Conservation (phyloP, 192 early-diverging fungal genomes). For the Entophlyctis luteolus region DNA sequence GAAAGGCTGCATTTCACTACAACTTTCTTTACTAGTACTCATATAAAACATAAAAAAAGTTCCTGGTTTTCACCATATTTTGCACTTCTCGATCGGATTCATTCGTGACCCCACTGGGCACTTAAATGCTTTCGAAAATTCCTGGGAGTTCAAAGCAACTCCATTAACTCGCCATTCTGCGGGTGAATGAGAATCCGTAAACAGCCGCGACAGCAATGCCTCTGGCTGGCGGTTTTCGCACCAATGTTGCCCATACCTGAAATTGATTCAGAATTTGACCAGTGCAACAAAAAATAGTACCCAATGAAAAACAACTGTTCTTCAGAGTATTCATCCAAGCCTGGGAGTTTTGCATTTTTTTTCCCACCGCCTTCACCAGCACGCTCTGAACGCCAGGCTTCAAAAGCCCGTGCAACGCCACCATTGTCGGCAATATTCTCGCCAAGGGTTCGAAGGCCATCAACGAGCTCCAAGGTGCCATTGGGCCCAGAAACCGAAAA, state of each 20-base stretch:
- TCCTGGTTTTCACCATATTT: conserved; percentile 1
- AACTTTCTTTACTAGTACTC: neutral
- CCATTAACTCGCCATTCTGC: conserved; percentile 67
- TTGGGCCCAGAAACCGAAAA: conserved; percentile 44
- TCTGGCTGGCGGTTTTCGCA: conserved; percentile 28
- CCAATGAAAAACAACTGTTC: conserved; percentile 48
- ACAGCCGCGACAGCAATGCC: conserved; percentile 33
- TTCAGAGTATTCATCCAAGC: conserved; percentile 27
- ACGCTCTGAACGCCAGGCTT: conserved; percentile 36
- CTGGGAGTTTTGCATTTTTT: conserved; percentile 34
- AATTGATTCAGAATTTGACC: too few species aligned
- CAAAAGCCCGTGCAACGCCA: conserved; percentile 44
- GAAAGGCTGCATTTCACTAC: too few species aligned
- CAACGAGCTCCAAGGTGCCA: conserved; percentile 35
- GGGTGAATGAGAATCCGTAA: conserved; percentile 67
- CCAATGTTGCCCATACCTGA: conserved; percentile 32
- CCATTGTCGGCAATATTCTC: conserved; percentile 73
- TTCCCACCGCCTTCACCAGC: conserved; percentile 9
- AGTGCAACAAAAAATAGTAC: too few species aligned
- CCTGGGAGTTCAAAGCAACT: conserved; percentile 57
- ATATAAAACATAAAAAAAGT: neutral
- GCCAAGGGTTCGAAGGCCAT: conserved; percentile 53
- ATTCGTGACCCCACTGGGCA: conserved; percentile 59
- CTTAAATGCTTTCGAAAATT: conserved; percentile 66
- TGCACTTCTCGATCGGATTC: conserved; percentile 59